Evolutionary conservation across 768 basidiomycete species (phyloP).

Genomic region (Russula abietina): DNA sequence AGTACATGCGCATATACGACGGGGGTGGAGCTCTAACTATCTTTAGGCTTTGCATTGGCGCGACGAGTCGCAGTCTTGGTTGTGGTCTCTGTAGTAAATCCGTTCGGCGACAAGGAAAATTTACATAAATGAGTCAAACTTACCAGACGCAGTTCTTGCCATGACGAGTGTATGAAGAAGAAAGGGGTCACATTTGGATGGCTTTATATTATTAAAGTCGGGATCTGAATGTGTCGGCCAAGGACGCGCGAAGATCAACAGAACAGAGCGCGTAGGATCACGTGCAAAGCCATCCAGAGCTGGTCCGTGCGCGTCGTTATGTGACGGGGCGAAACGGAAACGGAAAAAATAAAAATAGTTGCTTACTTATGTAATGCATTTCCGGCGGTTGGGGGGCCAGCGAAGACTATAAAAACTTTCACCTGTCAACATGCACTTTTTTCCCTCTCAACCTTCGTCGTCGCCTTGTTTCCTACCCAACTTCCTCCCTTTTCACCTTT

Average conservation of each 20-base stretch:
- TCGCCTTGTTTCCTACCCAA: not conserved
- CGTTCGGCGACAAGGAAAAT: not conserved
- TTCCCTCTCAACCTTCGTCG: not conserved
- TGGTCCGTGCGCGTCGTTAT: conserved; percentile 12
- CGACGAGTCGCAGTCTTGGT: conserved; percentile 54
- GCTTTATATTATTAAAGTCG: conserved; percentile 17
- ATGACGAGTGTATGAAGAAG: conserved; percentile 31
- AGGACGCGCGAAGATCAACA: conserved; percentile 23
- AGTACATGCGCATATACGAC: conserved; percentile 9
- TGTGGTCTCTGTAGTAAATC: conserved; percentile 37
- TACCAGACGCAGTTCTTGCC: conserved; percentile 50
- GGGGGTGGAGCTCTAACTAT: conserved; percentile 33
- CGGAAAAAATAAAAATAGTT: not conserved
- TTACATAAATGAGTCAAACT: conserved; percentile 13
- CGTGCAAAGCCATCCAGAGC: not conserved
- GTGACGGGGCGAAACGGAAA: no score
- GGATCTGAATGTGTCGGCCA: conserved; percentile 24
- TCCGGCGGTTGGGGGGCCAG: not conserved
- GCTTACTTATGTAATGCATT: not conserved
- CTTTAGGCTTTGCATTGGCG: conserved; percentile 40
- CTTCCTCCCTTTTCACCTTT: not conserved
- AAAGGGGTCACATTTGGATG: not conserved
- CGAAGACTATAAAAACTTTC: conserved; percentile 22
- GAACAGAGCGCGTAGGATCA: conserved; percentile 21
- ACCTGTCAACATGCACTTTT: not conserved